Conservation (phyloP, 345 rosid species). For the Pistacia integerrima region DNA sequence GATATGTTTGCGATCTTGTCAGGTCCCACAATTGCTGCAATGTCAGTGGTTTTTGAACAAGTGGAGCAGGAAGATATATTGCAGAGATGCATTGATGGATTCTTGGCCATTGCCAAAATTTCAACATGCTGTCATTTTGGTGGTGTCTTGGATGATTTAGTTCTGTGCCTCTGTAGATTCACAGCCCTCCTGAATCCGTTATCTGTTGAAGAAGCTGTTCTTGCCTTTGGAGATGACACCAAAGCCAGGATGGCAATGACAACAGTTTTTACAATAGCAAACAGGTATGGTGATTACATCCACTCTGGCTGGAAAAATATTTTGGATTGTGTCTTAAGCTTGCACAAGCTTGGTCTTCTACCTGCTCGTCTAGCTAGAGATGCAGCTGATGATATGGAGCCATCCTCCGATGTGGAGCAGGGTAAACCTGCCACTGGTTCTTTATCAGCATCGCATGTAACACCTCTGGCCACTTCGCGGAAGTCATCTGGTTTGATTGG, state of each 20-base stretch:
- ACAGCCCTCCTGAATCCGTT: constrained; percentile 50
- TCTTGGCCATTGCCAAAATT: constrained; percentile 68
- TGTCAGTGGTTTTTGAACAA: constrained; percentile 75
- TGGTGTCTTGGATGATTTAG: constrained; percentile 64
- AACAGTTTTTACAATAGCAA: constrained; percentile 67
- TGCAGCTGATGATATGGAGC: constrained; percentile 57
- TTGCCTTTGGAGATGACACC: constrained; percentile 63
- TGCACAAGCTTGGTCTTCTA: constrained; percentile 69
- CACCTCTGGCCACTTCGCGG: constrained; percentile 35
- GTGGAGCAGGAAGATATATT: constrained; percentile 67
- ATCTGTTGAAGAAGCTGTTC: constrained; percentile 54
- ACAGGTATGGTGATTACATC: constrained; percentile 66
- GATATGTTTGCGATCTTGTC: constrained; percentile 67
- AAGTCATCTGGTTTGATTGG: constrained; percentile 67
- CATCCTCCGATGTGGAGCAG: constrained; percentile 42
- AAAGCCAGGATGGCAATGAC: constrained; percentile 62
- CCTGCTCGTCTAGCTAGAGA: constrained; percentile 59
- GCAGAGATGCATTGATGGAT: constrained; percentile 65
- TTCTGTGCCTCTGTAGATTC: constrained; percentile 68
- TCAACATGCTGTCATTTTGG: constrained; percentile 58
- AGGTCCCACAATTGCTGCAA: constrained; percentile 70
- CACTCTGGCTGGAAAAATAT: constrained; percentile 63
- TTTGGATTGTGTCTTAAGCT: constrained; percentile 58
- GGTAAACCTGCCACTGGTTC: constrained; percentile 37
- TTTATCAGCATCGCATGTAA: constrained; percentile 30